Conservation (phyloP, 2,329 filamentous ascomycete species). For the Fusarium virguliforme region DNA sequence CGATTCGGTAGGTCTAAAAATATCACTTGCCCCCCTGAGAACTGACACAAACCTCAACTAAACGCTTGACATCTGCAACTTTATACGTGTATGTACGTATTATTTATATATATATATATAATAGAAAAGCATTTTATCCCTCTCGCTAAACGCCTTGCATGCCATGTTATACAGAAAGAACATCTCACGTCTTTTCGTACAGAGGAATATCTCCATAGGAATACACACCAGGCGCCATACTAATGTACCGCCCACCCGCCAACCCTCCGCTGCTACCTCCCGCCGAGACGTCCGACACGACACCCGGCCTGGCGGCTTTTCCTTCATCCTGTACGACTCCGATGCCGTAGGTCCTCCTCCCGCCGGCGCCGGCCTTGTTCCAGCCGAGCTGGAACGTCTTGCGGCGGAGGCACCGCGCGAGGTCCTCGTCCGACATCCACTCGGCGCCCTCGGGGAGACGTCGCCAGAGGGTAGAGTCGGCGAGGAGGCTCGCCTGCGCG, state of each 20-base stretch:
- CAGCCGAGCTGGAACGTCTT: conserved; percentile 50
- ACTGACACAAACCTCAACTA: background rate
- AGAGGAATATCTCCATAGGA: conserved; percentile 47
- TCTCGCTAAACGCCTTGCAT: conserved; percentile 38
- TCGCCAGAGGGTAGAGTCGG: conserved; percentile 51
- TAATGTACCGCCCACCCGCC: conserved; percentile 44
- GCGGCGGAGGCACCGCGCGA: conserved; percentile 49
- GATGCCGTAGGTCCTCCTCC: conserved; percentile 45
- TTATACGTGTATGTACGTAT: conserved; percentile 4
- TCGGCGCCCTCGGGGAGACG: conserved; percentile 50
- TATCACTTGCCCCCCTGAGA: conserved; percentile 4
- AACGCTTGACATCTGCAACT: background rate
- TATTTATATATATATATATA: background rate
- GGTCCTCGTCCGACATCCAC: conserved; percentile 49
- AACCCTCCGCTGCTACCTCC: conserved; percentile 30
- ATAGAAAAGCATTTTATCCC: background rate
- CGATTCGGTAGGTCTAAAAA: conserved; percentile 17
- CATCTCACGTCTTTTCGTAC: conserved; percentile 37
- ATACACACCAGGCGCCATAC: conserved; percentile 50
- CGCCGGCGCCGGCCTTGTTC: conserved; percentile 38
- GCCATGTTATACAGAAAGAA: background rate
- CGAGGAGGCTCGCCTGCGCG: conserved; percentile 51
- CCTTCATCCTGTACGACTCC: conserved; percentile 51
- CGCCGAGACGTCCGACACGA: conserved; percentile 24
- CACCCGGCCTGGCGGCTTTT: conserved; percentile 34